Evolutionary conservation across 2,329 filamentous ascomycete species (phyloP), one percentile per base, ranked within the genome.

Genomic region (Calonectria multiphialidica): DNA sequence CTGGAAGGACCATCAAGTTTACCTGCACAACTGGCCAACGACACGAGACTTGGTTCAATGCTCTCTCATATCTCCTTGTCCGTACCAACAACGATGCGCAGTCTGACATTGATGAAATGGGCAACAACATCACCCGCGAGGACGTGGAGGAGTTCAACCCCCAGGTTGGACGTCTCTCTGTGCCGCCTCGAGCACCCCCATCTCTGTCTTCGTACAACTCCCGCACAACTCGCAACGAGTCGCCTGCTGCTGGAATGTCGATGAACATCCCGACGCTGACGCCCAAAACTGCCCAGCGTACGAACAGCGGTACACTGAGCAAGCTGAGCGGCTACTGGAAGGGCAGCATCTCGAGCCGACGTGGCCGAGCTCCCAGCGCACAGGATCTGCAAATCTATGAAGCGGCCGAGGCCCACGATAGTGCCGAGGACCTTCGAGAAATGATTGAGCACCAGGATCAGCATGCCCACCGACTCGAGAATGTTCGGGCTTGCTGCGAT

Each of bases 21-120:
- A 99, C 97, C 1, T 97, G 96, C 74, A 93, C 95, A 2, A 99
- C 97, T 3, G 94, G 95, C 44, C 95, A 98, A 82, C 91, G 97
- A 72, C 97, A 99, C 81, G 97, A 99, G 86, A 98, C 96, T 1
- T 99, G 97, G 97, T 98, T 97, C 88, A 98, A 98, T 80, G 96
- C 97, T 0, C 88, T 99, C 67, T 98, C 95, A 1, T 99, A 99
- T 82, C 90, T 99, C 16, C 89, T 98, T 42, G 89, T 98, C 35
- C 92, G 96, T 55, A 95, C 93, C 30, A 88, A 91, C 37, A 87
- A 89, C 23, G 92, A 93, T 44, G 89, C 87, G n/a, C 89, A 90
- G 64, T 86, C 90, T 8, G 90, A 91, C 75, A 87, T 89, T 5
- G 89, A 94, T 74, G 92, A 89, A 75, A 84, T 89, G 72, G 88